phyloP scores from a whole-genome alignment of 805 yeast species.

The Nakazawaea populi region DNA sequence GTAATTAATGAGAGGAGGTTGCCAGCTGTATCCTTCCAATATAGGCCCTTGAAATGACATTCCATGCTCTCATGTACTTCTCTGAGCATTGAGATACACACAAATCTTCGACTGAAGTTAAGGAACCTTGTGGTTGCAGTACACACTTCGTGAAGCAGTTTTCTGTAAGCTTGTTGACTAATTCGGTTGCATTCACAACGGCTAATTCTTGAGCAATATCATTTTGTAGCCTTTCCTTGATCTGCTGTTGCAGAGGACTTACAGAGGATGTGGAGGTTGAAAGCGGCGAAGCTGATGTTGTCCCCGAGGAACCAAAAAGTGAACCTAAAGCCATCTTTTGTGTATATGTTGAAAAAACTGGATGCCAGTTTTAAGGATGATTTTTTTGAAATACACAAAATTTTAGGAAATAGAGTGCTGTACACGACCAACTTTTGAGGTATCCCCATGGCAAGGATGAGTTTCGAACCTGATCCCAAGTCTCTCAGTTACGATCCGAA shows the following conservation, averaged over 20 bases:
- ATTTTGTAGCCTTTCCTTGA: conserved; percentile 59
- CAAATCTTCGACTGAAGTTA: conserved; percentile 46
- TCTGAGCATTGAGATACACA: conserved; percentile 78
- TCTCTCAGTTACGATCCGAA: too few species aligned
- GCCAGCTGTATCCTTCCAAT: conserved; percentile 67
- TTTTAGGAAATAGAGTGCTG: neutral
- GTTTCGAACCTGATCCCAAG: too few species aligned
- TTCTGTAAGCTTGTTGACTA: conserved; percentile 78
- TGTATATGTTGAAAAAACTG: neutral
- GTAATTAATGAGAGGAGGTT: neutral
- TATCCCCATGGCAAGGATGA: too few species aligned
- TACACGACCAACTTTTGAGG: neutral
- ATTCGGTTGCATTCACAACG: conserved; percentile 83
- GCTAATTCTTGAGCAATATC: conserved; percentile 82
- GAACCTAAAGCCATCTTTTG: conserved; percentile 9
- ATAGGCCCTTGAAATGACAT: conserved; percentile 71
- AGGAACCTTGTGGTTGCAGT: conserved; percentile 46
- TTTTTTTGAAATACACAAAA: neutral
- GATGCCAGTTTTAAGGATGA: neutral
- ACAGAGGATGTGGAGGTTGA: conserved; percentile 9
- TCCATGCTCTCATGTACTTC: conserved; percentile 91
- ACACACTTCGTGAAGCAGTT: conserved; percentile 84
- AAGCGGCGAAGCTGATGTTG: conserved; percentile 13
- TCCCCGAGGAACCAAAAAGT: conserved; percentile 13
- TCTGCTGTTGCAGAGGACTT: conserved; percentile 28